A percentile compares a stretch with the other conserved stretches of the same genome.
These are phyloP conservation scores for Athelia sp. DNA, from an alignment of 1,284 basidiomycete genomes.

Conservation along the genomic window DNA sequence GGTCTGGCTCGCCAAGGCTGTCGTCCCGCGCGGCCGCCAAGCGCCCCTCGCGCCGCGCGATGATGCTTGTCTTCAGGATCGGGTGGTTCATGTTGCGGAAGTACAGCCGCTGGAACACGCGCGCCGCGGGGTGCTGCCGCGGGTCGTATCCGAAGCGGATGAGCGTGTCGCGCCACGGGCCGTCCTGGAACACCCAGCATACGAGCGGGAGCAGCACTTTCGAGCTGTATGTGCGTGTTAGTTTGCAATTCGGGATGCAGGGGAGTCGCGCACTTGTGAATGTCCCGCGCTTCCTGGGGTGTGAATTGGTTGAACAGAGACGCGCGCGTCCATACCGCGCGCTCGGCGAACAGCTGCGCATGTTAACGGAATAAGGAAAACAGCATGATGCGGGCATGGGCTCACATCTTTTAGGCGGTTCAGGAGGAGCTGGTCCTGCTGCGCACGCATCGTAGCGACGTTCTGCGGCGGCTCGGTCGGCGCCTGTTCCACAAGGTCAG, in stretches of 20 bases:
- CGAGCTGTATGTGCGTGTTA: slow-evolving; percentile 39
- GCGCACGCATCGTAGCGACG: slow-evolving; percentile 48
- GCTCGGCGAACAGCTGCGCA: slow-evolving; percentile 66
- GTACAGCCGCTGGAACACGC: slow-evolving; percentile 85
- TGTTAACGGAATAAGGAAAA: too few species aligned
- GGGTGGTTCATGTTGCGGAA: slow-evolving; percentile 81
- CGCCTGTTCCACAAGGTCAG: slow-evolving; percentile 34
- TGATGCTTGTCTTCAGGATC: slow-evolving; percentile 66
- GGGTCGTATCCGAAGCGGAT: slow-evolving; percentile 91
- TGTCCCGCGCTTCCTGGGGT: slow-evolving; percentile 60
- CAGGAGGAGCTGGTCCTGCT: slow-evolving; percentile 58
- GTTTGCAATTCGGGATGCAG: not conserved
- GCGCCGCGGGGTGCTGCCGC: slow-evolving; percentile 60
- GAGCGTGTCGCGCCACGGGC: slow-evolving; percentile 90
- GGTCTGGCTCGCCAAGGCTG: slow-evolving; percentile 29
- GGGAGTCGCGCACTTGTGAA: slow-evolving; percentile 56
- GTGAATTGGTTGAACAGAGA: slow-evolving; percentile 82
- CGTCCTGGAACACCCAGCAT: slow-evolving; percentile 89
- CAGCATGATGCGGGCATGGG: not conserved
- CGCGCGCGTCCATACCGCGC: slow-evolving; percentile 87
- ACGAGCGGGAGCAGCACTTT: slow-evolving; percentile 67
- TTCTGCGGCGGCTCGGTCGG: slow-evolving; percentile 60
- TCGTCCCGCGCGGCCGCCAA: slow-evolving; percentile 32
- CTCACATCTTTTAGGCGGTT: slow-evolving; percentile 55
- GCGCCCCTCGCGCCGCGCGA: slow-evolving; percentile 60